Base-by-base conservation (phyloP, 164 flowering plant species). In the Santalum album region DNA sequence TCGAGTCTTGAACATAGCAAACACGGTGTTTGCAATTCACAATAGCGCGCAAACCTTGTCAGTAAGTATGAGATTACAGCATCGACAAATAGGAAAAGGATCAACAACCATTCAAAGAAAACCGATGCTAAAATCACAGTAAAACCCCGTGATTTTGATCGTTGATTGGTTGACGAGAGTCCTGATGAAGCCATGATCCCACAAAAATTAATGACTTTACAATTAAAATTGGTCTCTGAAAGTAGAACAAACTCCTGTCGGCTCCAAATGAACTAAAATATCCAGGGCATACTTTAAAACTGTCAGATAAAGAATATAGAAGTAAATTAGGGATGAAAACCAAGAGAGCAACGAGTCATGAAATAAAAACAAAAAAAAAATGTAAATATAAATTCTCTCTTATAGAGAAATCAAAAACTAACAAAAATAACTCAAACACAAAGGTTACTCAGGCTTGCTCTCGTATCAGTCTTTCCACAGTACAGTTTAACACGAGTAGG, bases 1-100 rank as follows among this genome's bases (percentile, higher is more conserved):
- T 81, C 90, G 51, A 83, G 77, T 64, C 90, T 77, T 6, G 90
- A 81, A 59, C 90, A 83, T 12, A 81, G 47, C 56, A 81, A 47
- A 65, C 90, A 83, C 1, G 86, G 90, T 2, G 59, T 51, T 55
- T 61, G 74, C 67, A 83, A 68, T 55, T 68, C 65, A 40, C 62
- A 79, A 35, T 54, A 55, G 21, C 58, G 61, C 10, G 90, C 84
- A 62, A 77, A 77, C 54, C 53, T 71, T 7, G 77, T 75, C 23
- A 79, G 57, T 36, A 77, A 14, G 61, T 68, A 81, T 15, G 80
- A 76, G 51, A 74, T 67, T 11, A 66, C 24, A 26, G 73, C 84
- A 63, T 79, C 46, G 0, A 72, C 25, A 14, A 75, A 76, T 52
- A 83, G 58, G 51, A 83, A 49, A 51, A 70, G 54, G 20, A 88